phyloP scores from a whole-genome alignment of 495 filamentous ascomycete genomes.

The Penicillium silybi region DNA sequence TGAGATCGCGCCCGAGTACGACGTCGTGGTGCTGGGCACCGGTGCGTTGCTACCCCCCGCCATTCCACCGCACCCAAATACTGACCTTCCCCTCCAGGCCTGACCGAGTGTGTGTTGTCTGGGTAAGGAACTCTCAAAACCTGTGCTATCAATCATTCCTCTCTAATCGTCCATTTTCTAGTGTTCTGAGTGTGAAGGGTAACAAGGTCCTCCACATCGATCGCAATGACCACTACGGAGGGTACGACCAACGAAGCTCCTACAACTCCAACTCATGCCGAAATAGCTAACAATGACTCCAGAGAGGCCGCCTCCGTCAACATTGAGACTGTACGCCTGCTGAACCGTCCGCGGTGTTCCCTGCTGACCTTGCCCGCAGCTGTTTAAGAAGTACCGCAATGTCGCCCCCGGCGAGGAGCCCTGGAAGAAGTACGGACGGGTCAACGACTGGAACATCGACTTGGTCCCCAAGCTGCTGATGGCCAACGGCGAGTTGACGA shows the following conservation, averaged over 20 bases:
- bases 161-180: conserved; percentile 25
- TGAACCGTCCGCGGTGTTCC: neutral
- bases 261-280: conserved; percentile 8
- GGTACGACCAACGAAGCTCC: conserved; percentile 48
- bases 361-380: conserved; percentile 45
- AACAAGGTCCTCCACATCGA: conserved; percentile 99
- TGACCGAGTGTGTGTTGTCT: conserved; percentile 98
- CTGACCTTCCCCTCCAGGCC: conserved; percentile 54
- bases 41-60: conserved; percentile 59
- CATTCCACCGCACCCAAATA: conserved; percentile 21
- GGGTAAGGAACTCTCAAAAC: conserved; percentile 56
- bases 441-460: conserved; percentile 99
- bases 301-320: conserved; percentile 94
- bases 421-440: conserved; percentile 93
- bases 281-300: conserved; percentile 19
- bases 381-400: conserved; percentile 95
- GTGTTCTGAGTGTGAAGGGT: conserved; percentile 96
- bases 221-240: conserved; percentile 98
- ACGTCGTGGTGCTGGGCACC: conserved; percentile 97
- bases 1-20: conserved; percentile 95
- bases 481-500: conserved; percentile 97
- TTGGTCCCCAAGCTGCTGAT: conserved; percentile 97
- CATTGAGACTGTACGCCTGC: conserved; percentile 71
- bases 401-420: conserved; percentile 76
- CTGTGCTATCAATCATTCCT: neutral